Conservation (phyloP, 441 rosid genomes). For the Theobroma grandiflorum region DNA sequence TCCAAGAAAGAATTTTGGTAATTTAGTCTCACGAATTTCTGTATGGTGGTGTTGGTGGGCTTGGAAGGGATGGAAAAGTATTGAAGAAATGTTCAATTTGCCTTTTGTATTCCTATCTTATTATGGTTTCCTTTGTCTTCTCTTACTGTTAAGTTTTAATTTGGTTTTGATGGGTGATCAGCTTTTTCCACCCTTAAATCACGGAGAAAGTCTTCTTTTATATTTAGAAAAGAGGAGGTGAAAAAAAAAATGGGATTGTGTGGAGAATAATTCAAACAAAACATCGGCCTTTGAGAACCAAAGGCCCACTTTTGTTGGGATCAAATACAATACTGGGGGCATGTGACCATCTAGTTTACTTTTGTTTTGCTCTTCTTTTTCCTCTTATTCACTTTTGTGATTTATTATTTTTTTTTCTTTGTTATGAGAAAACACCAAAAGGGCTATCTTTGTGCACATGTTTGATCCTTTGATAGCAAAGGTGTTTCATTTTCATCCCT, state of each 20-base stretch:
- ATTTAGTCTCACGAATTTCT: neutral
- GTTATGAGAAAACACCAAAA: neutral
- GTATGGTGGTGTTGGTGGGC: neutral
- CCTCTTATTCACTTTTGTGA: constrained; percentile 9
- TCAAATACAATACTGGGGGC: constrained; percentile 33
- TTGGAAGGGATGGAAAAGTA: neutral
- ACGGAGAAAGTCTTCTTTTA: constrained; percentile 41
- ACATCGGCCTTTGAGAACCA: constrained; percentile 39
- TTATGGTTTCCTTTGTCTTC: neutral
- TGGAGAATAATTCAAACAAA: constrained; percentile 45
- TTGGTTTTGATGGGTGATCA: constrained; percentile 23
- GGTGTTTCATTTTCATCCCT: neutral
- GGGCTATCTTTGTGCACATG: neutral
- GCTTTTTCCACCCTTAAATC: constrained; percentile 49
- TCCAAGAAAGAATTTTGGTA: neutral
- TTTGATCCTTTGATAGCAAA: constrained; percentile 17
- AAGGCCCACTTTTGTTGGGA: constrained; percentile 50
- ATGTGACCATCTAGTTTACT: constrained; percentile 31
- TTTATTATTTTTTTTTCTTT: neutral
- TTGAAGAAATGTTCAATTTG: neutral
- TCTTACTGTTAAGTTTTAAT: neutral
- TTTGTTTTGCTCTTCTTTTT: constrained; percentile 1
- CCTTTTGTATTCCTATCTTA: neutral
- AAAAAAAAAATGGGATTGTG: constrained; percentile 27
- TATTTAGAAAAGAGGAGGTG: constrained; percentile 22